Percentiles rank a stretch among this genome's conserved stretches.
These are phyloP conservation scores for Emmonsia crescens DNA, from an alignment of 2,329 filamentous ascomycete species.

Conservation along the genomic window DNA sequence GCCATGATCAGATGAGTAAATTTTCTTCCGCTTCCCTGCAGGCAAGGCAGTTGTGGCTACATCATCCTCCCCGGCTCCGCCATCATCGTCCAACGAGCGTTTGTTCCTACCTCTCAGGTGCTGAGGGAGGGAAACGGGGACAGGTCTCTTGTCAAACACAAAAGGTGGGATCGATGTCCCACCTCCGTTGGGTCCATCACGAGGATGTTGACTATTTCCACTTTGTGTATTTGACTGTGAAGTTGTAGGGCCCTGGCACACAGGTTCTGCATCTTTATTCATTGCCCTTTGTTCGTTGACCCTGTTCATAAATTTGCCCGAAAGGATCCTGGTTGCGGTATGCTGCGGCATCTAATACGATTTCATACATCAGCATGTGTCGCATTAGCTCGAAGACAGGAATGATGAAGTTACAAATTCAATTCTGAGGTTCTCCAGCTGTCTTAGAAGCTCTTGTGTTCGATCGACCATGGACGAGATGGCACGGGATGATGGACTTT, in stretches of 20 bases:
- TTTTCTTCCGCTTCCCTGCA: constrained; percentile 17
- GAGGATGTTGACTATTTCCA: neutral
- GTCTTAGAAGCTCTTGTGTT: constrained; percentile 28
- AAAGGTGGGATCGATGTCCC: constrained; percentile 7
- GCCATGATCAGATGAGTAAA: constrained; percentile 3
- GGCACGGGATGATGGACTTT: constrained; percentile 20
- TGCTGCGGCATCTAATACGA: constrained; percentile 14
- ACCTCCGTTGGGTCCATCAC: neutral
- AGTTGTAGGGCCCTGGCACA: neutral
- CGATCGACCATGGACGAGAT: constrained; percentile 30
- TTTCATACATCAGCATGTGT: neutral
- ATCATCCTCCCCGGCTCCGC: constrained; percentile 6
- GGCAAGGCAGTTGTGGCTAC: neutral
- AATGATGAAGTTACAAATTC: constrained; percentile 23
- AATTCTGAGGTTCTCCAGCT: constrained; percentile 25
- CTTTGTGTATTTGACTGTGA: neutral
- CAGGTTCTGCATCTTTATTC: neutral
- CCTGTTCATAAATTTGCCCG: constrained; percentile 7
- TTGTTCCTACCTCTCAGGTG: constrained; percentile 14
- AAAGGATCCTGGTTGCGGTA: constrained; percentile 9
- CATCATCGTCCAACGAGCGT: constrained; percentile 13
- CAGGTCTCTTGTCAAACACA: constrained; percentile 13
- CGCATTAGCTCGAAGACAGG: neutral
- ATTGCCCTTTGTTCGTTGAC: constrained; percentile 10
- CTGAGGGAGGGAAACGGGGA: constrained; percentile 10